Evolutionary conservation across 345 rosid genomes (phyloP).

Genomic region (Bruguiera parviflora): DNA sequence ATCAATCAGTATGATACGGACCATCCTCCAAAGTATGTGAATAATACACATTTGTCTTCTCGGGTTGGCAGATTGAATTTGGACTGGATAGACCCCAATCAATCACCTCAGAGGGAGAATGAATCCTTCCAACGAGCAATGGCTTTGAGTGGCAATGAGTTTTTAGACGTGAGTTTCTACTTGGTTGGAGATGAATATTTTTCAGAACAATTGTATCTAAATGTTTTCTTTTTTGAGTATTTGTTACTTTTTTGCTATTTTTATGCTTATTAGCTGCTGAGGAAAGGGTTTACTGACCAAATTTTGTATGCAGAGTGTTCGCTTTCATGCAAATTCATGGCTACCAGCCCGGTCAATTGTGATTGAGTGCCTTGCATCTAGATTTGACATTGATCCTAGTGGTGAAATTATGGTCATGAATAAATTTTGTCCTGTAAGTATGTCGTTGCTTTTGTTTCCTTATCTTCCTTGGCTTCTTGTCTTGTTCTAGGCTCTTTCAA

Average conservation of each 20-base stretch:
- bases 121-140: constrained; percentile 76
- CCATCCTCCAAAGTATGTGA: constrained; percentile 82
- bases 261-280: background rate
- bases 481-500: too few relatives aligned
- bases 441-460: background rate
- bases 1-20: constrained; percentile 76
- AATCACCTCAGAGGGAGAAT: constrained; percentile 82
- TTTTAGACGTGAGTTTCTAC: constrained; percentile 58
- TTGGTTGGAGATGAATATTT: background rate
- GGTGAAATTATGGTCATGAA: constrained; percentile 80
- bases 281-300: constrained; percentile 1
- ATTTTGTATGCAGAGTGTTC: constrained; percentile 49
- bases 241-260: background rate
- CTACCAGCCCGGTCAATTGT: constrained; percentile 85
- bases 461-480: background rate
- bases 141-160: constrained; percentile 80
- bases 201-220: background rate
- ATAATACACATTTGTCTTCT: constrained; percentile 75
- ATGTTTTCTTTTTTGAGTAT: background rate
- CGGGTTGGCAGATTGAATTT: constrained; percentile 83
- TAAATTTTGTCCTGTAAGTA: constrained; percentile 76
- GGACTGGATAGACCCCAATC: constrained; percentile 92
- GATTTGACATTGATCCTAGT: constrained; percentile 61
- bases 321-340: constrained; percentile 78
- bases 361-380: constrained; percentile 58